A percentile compares a stretch with the other conserved stretches of the same genome.
phyloP scores from a whole-genome alignment of 805 yeast genomes.

The Starmerella tilneyi region DNA sequence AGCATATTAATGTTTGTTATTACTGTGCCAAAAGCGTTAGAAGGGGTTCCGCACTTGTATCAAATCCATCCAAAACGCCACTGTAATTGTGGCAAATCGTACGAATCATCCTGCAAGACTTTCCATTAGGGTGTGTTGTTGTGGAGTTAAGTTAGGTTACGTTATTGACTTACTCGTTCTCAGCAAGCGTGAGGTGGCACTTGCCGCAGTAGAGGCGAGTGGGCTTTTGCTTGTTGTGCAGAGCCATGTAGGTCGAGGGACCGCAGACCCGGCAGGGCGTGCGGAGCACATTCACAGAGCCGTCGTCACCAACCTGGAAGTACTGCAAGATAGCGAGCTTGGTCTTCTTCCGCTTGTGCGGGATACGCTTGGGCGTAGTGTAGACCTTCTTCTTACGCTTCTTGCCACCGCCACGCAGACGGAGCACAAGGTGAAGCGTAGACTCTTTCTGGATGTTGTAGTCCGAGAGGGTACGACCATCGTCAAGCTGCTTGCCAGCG shows the following conservation, averaged over 20 bases:
- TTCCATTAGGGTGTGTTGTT: too few species aligned
- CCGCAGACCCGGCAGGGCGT: slow-evolving; percentile 98
- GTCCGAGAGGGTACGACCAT: slow-evolving; percentile 89
- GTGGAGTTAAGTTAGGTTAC: slow-evolving; percentile 10
- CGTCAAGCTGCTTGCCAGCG: slow-evolving; percentile 94
- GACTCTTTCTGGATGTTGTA: slow-evolving; percentile 98
- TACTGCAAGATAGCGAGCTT: slow-evolving; percentile 98
- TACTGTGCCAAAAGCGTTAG: too few species aligned
- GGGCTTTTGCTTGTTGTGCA: slow-evolving; percentile 69
- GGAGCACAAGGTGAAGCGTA: slow-evolving; percentile 86
- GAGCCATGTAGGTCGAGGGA: slow-evolving; percentile 98
- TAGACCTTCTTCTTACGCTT: slow-evolving; percentile 99
- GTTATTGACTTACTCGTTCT: slow-evolving; percentile 16
- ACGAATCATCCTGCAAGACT: too few species aligned
- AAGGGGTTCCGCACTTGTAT: too few species aligned
- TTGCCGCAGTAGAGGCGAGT: slow-evolving; percentile 99
- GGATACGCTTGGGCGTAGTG: slow-evolving; percentile 99
- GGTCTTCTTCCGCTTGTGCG: slow-evolving; percentile 98
- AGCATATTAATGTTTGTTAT: too few species aligned
- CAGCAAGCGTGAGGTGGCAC: slow-evolving; percentile 80
- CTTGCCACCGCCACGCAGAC: slow-evolving; percentile 99
- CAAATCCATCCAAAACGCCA: neutral
- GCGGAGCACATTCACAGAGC: slow-evolving; percentile 96
- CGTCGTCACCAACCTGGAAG: slow-evolving; percentile 98
- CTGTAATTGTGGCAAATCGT: neutral